Evolutionary conservation across 2,329 filamentous ascomycete genomes (phyloP), one percentile per base, ranked within the genome.

Genomic region (Ophiostoma piceae): DNA sequence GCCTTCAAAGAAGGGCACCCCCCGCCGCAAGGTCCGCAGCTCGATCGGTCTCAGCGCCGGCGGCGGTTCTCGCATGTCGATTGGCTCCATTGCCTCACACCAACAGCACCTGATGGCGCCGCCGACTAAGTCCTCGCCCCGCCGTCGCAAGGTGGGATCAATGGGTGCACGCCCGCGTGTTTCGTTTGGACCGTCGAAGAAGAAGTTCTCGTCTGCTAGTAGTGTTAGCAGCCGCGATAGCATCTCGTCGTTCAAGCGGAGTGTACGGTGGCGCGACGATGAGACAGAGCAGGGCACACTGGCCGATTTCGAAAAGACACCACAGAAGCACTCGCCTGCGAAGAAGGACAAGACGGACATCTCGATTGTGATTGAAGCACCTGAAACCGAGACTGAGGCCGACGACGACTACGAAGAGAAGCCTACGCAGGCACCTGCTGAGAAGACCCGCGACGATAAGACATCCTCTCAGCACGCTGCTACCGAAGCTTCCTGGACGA

Each of bases 231-330:
- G 62, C 37, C 54, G 70, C 43, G 68, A 68, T 14, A 69, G 68
- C 41, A 68, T 67, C 7, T 67, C 68, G 51, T 62, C 88, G 0
- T 78, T 81, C 69, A 92, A 92, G 79, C 87, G 94, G 71, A 89
- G 85, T 65, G 94, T 99, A 6, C 87, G 94, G 73, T 99, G 95
- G 95, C 89, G 92, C 71, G 93, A 96, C 75, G 95, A 98, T 75
- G 92, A 87, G 76, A 82, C 90, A 1, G 90, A 96, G 76, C 88
- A 94, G 68, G 94, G 93, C 32, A 89, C 90, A 0, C 82, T 98
- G 70, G 93, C 91, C 12, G 95, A 98, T 77, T 97, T 94, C 77
- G 92, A 94, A 76, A 92, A 92, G 80, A 97, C 94, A 2, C 94
- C 95, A 0, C 86, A 93, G 78, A 91, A 89, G 76, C 19, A 62